Percentiles rank a stretch among this genome's conserved stretches.
Conservation (phyloP, 495 filamentous ascomycete species). For the Trichoderma erinaceum region DNA sequence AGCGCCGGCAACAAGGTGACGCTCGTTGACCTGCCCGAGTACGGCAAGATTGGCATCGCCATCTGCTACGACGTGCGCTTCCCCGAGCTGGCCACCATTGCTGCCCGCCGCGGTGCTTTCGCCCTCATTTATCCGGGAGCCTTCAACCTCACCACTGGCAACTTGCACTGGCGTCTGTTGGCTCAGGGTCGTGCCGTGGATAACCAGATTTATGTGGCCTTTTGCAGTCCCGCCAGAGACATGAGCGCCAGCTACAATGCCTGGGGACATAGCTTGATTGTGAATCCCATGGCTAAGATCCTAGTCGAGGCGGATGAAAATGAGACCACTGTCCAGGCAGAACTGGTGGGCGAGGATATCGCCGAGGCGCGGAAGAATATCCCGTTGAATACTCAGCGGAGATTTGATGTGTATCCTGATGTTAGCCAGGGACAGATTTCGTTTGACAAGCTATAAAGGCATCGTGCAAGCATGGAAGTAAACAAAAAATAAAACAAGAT, state of each 20-base stretch:
- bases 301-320: constrained; percentile 65
- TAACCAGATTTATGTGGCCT: constrained; percentile 88
- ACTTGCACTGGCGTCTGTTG: constrained; percentile 82
- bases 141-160: constrained; percentile 90
- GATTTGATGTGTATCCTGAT: constrained; percentile 96
- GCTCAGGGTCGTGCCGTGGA: constrained; percentile 82
- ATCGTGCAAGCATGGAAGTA: background rate
- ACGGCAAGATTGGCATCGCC: constrained; percentile 75
- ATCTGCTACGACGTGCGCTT: constrained; percentile 99
- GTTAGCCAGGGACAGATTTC: constrained; percentile 50
- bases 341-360: constrained; percentile 65
- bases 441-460: constrained; percentile 22
- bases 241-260: constrained; percentile 73
- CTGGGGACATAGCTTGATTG: constrained; percentile 83
- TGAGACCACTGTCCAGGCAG: constrained; percentile 71
- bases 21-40: constrained; percentile 74
- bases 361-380: constrained; percentile 75
- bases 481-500: background rate
- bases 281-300: constrained; percentile 82
- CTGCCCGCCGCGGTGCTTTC: constrained; percentile 68
- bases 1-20: constrained; percentile 76
- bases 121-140: constrained; percentile 87
- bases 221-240: constrained; percentile 89
- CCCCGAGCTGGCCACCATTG: constrained; percentile 87
- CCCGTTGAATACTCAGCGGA: constrained; percentile 74